Base-by-base conservation (phyloP, 1,284 basidiomycete genomes). In the Puccinia brachypodii region DNA sequence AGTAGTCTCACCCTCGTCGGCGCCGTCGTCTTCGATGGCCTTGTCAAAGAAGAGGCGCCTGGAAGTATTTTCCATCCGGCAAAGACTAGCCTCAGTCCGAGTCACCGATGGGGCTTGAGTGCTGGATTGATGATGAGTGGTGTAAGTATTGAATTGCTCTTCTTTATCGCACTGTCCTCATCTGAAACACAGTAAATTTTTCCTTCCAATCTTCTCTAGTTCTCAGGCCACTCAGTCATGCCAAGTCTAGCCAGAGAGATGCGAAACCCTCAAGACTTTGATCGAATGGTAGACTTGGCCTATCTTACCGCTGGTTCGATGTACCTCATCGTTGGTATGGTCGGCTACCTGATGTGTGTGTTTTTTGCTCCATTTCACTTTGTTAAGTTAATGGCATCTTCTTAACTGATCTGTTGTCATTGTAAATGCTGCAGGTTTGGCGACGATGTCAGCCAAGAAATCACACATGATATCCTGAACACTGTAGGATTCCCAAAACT, bases 91-190 rank as follows among this genome's bases (percentile, higher is more conserved):
- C 66, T 78, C 50, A 68, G 64, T 56, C 76, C 76, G 16, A 78
- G 62, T 36, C 33, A 56, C 47, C 66, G 60, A 56, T 78, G 76
- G 76, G 76, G 76, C 4, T 33, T 78, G 25, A 78, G 76, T 36
- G 76, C 76, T 56, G 76, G 76, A 19, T 56, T 78, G 4, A 78
- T 78, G 76, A 78, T 78, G 76, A 78, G 76, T 42, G 76, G 76
- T 6, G 76, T 78, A 58, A 78, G 62, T 58, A 8, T 19, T 19
- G n/a, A 40, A 25, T 4, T n/a, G 44, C 40, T 7, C 28, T 47
- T 31, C 3, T n/a, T n/a, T 19, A 28, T 1, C 16, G 2, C 36
- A 22, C n/a, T 4, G 38, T 2, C 28, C 9, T 40, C 16, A 40
- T 40, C n/a, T 22, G 28, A 11, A 56, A 56, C n/a, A n/a, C n/a